Evolutionary conservation across 2,329 filamentous ascomycete genomes (phyloP).

Genomic region (Tolypocladium nubicola): DNA sequence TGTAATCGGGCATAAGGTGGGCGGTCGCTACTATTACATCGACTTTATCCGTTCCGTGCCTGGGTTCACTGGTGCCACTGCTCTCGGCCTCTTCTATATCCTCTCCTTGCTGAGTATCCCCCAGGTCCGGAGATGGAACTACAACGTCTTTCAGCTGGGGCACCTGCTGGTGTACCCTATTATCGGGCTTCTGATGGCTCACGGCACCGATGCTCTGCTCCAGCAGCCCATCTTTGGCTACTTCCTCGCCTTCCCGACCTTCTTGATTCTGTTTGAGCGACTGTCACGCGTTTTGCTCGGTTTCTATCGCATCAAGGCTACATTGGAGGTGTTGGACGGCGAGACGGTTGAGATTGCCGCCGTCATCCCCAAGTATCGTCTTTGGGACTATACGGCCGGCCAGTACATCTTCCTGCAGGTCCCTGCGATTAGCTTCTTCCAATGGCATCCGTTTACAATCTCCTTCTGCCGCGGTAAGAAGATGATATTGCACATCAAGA

Average conservation of each 20-base stretch:
- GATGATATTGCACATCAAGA: slow-evolving; percentile 47
- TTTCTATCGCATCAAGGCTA: slow-evolving; percentile 36
- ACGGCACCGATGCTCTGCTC: slow-evolving; percentile 38
- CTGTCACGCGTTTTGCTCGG: slow-evolving; percentile 31
- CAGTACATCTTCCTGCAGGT: slow-evolving; percentile 48
- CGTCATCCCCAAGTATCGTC: slow-evolving; percentile 33
- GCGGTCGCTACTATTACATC: background rate
- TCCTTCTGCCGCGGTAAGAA: slow-evolving; percentile 41
- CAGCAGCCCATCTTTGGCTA: slow-evolving; percentile 48
- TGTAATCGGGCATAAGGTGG: background rate
- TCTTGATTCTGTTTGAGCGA: slow-evolving; percentile 39
- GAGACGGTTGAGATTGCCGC: slow-evolving; percentile 41
- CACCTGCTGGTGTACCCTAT: slow-evolving; percentile 50
- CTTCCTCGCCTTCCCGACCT: slow-evolving; percentile 41
- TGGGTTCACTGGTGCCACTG: slow-evolving; percentile 38
- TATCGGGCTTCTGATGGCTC: slow-evolving; percentile 42
- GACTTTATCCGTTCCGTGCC: slow-evolving; percentile 25
- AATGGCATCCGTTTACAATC: slow-evolving; percentile 51
- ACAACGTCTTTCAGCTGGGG: slow-evolving; percentile 46
- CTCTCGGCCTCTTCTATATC: slow-evolving; percentile 37
- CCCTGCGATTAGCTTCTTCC: slow-evolving; percentile 38
- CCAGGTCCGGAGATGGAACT: slow-evolving; percentile 37
- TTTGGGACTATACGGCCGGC: slow-evolving; percentile 45
- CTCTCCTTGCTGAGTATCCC: slow-evolving; percentile 39
- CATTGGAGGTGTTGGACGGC: slow-evolving; percentile 36